Percentiles rank a stretch among this genome's conserved stretches.
phyloP scores from a whole-genome alignment of 306 rosid species.

The Morella rubra region DNA sequence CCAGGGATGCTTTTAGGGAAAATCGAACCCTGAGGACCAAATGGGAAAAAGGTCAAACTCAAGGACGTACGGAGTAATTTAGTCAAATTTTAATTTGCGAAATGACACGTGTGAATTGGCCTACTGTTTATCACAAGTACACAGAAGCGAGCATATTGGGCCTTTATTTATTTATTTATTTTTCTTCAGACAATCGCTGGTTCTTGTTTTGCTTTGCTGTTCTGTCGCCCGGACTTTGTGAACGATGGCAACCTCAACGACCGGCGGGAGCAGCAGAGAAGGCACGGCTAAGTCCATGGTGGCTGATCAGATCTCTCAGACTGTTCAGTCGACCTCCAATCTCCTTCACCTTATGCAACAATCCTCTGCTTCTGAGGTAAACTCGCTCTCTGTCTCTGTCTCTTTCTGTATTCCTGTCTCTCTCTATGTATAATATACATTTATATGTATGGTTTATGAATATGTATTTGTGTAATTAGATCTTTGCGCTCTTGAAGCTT shows the following conservation, averaged over 20 bases:
- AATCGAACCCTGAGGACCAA: too few species aligned
- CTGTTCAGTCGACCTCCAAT: constrained; percentile 80
- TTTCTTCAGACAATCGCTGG: too few species aligned
- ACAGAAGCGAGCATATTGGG: too few species aligned
- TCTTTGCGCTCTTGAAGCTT: not conserved
- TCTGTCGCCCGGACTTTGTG: constrained; percentile 4
- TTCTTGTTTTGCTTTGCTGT: too few species aligned
- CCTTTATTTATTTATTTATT: too few species aligned
- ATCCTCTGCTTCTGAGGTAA: constrained; percentile 72
- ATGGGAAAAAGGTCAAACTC: too few species aligned
- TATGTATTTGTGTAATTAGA: not conserved
- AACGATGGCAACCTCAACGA: constrained; percentile 53
- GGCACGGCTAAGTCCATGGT: constrained; percentile 62
- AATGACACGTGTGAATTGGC: too few species aligned
- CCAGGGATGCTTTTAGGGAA: too few species aligned
- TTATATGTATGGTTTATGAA: too few species aligned
- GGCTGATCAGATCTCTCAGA: constrained; percentile 81
- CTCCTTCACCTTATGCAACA: constrained; percentile 86
- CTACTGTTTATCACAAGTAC: too few species aligned
- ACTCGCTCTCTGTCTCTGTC: constrained; percentile 3
- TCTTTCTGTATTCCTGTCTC: not conserved
- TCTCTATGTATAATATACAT: not conserved
- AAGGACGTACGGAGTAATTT: too few species aligned
- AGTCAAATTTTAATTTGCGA: too few species aligned
- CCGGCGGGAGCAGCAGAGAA: constrained; percentile 41